Evolutionary conservation across 257 asterid genomes (phyloP).

Genomic region (Avicennia marina): DNA sequence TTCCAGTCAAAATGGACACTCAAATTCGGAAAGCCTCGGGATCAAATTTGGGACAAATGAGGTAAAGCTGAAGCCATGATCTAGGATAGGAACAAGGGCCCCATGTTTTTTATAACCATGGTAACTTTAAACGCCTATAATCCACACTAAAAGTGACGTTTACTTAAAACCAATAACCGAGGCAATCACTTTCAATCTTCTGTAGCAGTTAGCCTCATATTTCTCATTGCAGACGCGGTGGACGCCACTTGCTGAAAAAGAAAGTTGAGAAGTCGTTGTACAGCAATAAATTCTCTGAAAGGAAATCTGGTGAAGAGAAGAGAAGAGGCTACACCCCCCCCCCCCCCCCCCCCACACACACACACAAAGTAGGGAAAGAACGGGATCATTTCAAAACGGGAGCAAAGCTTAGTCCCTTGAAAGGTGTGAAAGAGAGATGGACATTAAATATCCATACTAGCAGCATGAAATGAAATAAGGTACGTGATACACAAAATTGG

Average conservation of each 20-base stretch:
- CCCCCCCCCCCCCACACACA: too few species aligned
- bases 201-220: too few species aligned
- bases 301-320: constrained; percentile 20
- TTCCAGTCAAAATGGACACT: too few species aligned
- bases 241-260: constrained; percentile 18
- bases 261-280: constrained; percentile 39
- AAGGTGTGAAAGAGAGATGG: constrained; percentile 46
- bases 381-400: too few species aligned
- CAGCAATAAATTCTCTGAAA: constrained; percentile 38
- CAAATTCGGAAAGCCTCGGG: too few species aligned
- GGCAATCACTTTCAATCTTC: not conserved
- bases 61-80: too few species aligned
- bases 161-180: not conserved
- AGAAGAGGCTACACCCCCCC: constrained; percentile 35
- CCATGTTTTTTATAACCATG: too few species aligned
- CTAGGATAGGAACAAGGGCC: too few species aligned
- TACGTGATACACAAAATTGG: not conserved
- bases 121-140: too few species aligned
- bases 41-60: too few species aligned
- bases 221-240: not conserved
- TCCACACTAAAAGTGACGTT: too few species aligned
- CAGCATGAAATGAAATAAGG: constrained; percentile 24
- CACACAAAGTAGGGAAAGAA: constrained; percentile 50
- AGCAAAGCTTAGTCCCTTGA: constrained; percentile 25
- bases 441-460: constrained; percentile 34